These are phyloP conservation scores for Tulasnella sp. DNA, from an alignment of 768 basidiomycete species.

Conservation along the genomic window DNA sequence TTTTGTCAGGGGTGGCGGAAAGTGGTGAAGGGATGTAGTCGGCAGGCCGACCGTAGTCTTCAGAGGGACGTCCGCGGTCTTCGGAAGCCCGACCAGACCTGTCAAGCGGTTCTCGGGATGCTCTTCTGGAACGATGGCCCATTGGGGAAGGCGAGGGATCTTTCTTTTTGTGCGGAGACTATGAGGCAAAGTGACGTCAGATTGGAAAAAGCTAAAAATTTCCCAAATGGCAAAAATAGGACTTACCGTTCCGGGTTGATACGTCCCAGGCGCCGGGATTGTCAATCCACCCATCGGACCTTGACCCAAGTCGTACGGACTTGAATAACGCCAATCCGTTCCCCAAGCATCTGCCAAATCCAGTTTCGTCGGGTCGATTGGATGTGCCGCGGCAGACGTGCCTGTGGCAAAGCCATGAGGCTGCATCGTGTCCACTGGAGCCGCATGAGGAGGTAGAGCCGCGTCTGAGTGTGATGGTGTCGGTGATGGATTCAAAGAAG, in stretches of 20 bases:
- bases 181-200: constrained; percentile 1
- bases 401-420: not conserved
- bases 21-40: not conserved
- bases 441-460: not conserved
- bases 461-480: constrained; percentile 12
- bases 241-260: constrained; percentile 5
- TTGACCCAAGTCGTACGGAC: constrained; percentile 22
- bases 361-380: constrained; percentile 14
- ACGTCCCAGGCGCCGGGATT: not conserved
- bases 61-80: not conserved
- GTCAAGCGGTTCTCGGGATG: constrained; percentile 5
- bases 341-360: constrained; percentile 22
- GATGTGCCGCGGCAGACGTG: not conserved
- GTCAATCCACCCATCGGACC: not conserved
- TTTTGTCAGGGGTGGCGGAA: not conserved
- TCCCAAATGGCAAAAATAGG: not conserved
- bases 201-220: not conserved
- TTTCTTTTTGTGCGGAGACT: not conserved
- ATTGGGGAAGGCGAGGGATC: not conserved
- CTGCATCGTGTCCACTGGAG: not conserved
- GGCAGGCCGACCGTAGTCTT: not conserved
- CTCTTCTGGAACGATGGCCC: not conserved
- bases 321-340: constrained; percentile 20
- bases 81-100: not conserved
- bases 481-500: not conserved